Evolutionary conservation across 2,329 filamentous ascomycete genomes (phyloP), one percentile per base, ranked within the genome.

Genomic region (Zymoseptoria crescenta): DNA sequence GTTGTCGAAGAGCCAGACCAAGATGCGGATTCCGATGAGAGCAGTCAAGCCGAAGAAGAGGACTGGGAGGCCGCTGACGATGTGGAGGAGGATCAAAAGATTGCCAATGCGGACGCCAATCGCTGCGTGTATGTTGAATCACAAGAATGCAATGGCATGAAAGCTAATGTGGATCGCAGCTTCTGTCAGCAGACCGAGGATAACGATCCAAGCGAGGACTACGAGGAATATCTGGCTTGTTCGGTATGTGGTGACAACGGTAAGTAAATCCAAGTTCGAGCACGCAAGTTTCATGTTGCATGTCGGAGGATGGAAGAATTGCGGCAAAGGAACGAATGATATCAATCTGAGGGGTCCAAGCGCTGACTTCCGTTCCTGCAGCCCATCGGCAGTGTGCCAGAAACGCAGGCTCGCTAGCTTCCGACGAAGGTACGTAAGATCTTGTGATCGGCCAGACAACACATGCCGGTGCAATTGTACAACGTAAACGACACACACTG

Each of bases 301-400:
- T 57, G 59, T 62, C 56, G 49, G 52, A 45, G 64, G 55, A 64
- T 66, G 59, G 62, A 65, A 62, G 57, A 65, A 63, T 63, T 60
- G 64, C 64, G 64, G 64, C 64, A 60, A 64, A 62, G 61, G 59
- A 61, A 60, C 62, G 62, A 63, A 62, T 65, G 61, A 65, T 64
- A 64, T 63, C 59, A 65, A 62, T 55, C 50, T 66, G 64, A 66
- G 69, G 71, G 71, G 69, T 70, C 72, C 70, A 71, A 68, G 64
- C 64, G 69, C 78, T 77, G 75, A 78, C 74, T 73, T 72, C 69
- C 75, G 73, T 75, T 69, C 71, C 72, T 78, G 72, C 78, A 96
- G 93, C 91, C 70, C 93, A 97, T 79, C 86, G 88, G 73, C 88
- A 94, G 81, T 96, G 93, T 76, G 92, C 91, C 59, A 85, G 87